phyloP scores from a whole-genome alignment of 2,329 filamentous ascomycete genomes.

The Sclerotinia spermophila region DNA sequence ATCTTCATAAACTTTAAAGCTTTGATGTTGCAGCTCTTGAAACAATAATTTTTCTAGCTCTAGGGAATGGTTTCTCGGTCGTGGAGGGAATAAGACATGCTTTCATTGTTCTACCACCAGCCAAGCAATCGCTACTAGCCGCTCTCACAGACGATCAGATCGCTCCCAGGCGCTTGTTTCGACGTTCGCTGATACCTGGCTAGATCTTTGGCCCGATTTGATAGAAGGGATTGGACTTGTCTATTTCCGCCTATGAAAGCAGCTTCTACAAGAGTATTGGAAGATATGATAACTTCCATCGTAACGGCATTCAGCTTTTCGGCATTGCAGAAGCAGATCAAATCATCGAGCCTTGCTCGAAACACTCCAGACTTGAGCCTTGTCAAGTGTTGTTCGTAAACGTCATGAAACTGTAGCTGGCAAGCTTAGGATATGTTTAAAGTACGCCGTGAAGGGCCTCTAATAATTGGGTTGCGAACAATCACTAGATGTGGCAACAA shows the following conservation, averaged over 20 bases:
- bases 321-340: conserved; percentile 9
- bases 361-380: conserved; percentile 11
- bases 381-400: conserved; percentile 15
- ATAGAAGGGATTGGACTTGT: neutral
- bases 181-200: no score
- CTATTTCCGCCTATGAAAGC: neutral
- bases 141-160: conserved; percentile 21
- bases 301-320: conserved; percentile 2
- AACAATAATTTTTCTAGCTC: conserved; percentile 23
- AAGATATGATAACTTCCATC: neutral
- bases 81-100: conserved; percentile 20
- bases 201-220: neutral
- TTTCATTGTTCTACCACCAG: conserved; percentile 21
- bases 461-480: no score
- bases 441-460: no score
- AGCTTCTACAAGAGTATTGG: neutral
- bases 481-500: neutral
- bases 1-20: neutral
- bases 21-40: neutral
- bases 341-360: conserved; percentile 14
- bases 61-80: conserved; percentile 20
- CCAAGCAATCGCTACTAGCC: conserved; percentile 22
- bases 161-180: no score
- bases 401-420: neutral
- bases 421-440: no score